phyloP scores from a whole-genome alignment of 1,284 basidiomycete species.

The Omphalotus olearius region DNA sequence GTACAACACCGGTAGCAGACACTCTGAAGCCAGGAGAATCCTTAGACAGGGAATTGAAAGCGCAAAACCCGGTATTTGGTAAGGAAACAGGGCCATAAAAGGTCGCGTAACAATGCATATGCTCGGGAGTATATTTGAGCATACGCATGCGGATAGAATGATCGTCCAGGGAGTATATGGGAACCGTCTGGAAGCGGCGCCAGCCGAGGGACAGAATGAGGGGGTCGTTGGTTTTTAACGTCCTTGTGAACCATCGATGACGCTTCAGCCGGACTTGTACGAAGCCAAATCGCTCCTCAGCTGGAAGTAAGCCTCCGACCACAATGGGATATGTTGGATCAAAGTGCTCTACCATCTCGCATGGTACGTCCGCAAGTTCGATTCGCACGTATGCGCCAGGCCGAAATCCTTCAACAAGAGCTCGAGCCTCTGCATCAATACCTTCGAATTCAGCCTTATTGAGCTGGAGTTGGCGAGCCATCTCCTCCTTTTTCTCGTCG shows the following conservation, averaged over 20 bases:
- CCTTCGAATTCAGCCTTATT: constrained; percentile 87
- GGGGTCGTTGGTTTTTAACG: constrained; percentile 97
- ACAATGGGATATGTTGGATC: constrained; percentile 90
- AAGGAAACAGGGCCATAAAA: constrained; percentile 91
- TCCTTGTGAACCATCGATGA: constrained; percentile 91
- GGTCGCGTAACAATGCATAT: constrained; percentile 98
- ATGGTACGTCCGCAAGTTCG: constrained; percentile 82
- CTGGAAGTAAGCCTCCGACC: constrained; percentile 87
- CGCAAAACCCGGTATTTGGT: constrained; percentile 97
- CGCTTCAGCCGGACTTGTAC: constrained; percentile 95
- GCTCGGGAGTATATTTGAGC: constrained; percentile 99
- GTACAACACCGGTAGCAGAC: constrained; percentile 90
- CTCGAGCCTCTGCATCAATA: constrained; percentile 75
- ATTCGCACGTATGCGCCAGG: constrained; percentile 95
- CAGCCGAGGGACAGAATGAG: constrained; percentile 95
- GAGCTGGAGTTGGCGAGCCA: constrained; percentile 79
- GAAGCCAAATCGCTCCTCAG: constrained; percentile 91
- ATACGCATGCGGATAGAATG: constrained; percentile 97
- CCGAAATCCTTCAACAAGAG: constrained; percentile 85
- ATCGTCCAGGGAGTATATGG: constrained; percentile 96
- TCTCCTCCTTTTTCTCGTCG: constrained; percentile 88
- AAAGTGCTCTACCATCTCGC: constrained; percentile 93
- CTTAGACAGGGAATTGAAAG: constrained; percentile 83
- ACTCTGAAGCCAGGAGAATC: constrained; percentile 81
- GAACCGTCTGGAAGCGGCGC: constrained; percentile 93